phyloP scores from a whole-genome alignment of 1,284 basidiomycete species.

The Trametes hirsuta region DNA sequence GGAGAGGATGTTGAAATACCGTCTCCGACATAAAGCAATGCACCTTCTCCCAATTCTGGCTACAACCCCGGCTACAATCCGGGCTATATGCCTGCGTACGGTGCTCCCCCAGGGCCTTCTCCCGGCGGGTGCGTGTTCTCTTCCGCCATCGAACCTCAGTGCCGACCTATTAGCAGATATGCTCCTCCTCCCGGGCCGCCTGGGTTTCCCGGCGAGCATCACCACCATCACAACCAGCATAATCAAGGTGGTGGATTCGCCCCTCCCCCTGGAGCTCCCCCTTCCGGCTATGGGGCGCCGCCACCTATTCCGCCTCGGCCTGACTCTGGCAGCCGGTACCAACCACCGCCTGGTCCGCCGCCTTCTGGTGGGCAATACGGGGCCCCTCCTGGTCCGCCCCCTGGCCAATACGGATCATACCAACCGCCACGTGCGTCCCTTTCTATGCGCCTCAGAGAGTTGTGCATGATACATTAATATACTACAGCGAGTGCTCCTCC shows the following conservation, averaged over 20 bases:
- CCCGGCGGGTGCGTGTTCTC: slow-evolving; percentile 19
- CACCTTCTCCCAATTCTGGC: slow-evolving; percentile 16
- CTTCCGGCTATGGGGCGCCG: slow-evolving; percentile 16
- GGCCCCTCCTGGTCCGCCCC: slow-evolving; percentile 30
- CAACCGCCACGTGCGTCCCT: slow-evolving; percentile 34
- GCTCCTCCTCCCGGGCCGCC: slow-evolving; percentile 24
- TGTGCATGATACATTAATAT: not conserved
- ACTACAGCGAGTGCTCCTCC: slow-evolving; percentile 42
- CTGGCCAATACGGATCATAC: slow-evolving; percentile 25
- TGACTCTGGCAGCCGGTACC: slow-evolving; percentile 27
- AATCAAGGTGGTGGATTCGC: slow-evolving; percentile 29
- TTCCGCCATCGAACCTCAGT: not conserved
- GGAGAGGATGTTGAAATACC: not conserved
- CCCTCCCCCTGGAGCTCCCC: slow-evolving; percentile 28
- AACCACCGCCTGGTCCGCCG: slow-evolving; percentile 6
- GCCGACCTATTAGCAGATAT: not conserved
- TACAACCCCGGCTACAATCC: slow-evolving; percentile 30
- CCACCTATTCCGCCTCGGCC: slow-evolving; percentile 22
- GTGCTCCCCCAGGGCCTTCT: slow-evolving; percentile 32
- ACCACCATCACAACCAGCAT: slow-evolving; percentile 16
- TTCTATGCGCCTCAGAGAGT: not conserved
- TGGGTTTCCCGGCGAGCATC: slow-evolving; percentile 2
- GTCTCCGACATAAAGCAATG: slow-evolving; percentile 5
- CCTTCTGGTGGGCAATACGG: not conserved
- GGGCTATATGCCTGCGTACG: slow-evolving; percentile 30